Percentiles rank a stretch among this genome's conserved stretches.
These are phyloP conservation scores for Aspergillus sp. DNA, from an alignment of 2,329 filamentous ascomycete species.

Conservation along the genomic window DNA sequence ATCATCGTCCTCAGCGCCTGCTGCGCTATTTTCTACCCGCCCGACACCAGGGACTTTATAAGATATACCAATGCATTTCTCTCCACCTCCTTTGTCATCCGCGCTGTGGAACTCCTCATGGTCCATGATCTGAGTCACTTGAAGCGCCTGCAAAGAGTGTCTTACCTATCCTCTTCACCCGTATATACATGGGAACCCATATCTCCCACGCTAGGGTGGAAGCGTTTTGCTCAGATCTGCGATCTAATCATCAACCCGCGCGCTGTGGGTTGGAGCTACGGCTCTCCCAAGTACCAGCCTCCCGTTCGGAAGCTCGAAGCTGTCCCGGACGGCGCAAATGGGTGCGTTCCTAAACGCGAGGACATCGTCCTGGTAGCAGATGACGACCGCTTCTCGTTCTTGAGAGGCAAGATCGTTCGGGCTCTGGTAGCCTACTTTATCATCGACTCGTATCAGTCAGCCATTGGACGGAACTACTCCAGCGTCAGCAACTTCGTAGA, in stretches of 20 bases:
- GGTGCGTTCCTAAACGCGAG: background rate
- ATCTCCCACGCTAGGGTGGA: slow-evolving; percentile 6
- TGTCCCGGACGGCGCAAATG: background rate
- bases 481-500: slow-evolving; percentile 4
- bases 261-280: slow-evolving; percentile 20
- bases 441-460: slow-evolving; percentile 15
- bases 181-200: slow-evolving; percentile 17
- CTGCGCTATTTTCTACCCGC: slow-evolving; percentile 15
- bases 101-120: slow-evolving; percentile 19
- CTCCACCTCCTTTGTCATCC: slow-evolving; percentile 15
- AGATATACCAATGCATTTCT: slow-evolving; percentile 22
- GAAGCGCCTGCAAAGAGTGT: slow-evolving; percentile 9
- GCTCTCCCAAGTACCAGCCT: slow-evolving; percentile 15
- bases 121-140: slow-evolving; percentile 11
- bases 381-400: slow-evolving; percentile 5
- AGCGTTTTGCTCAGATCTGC: slow-evolving; percentile 11
- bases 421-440: slow-evolving; percentile 12
- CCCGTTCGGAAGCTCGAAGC: background rate
- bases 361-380: background rate
- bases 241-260: slow-evolving; percentile 20
- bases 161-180: background rate
- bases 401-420: background rate
- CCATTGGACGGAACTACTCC: slow-evolving; percentile 11
- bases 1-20: slow-evolving; percentile 13
- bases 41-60: slow-evolving; percentile 5